Evolutionary conservation across 768 basidiomycete species (phyloP).

Genomic region (Nidula microcarpa): DNA sequence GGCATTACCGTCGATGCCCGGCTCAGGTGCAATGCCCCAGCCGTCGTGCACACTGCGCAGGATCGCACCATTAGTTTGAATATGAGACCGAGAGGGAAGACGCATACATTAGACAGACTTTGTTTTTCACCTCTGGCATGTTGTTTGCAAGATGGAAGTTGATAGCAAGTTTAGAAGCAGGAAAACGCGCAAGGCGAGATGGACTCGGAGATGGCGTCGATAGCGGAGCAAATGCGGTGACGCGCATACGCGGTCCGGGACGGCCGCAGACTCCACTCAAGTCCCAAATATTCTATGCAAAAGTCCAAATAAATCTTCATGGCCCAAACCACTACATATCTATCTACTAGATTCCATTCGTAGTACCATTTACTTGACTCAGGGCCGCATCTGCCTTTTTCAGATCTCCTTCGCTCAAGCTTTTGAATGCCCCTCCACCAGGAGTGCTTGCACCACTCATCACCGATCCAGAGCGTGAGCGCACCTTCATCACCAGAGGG

Average conservation of each 20-base stretch:
- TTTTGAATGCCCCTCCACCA: constrained; percentile 76
- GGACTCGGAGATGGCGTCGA: too few relatives aligned
- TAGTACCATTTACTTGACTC: constrained; percentile 40
- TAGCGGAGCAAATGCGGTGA: too few relatives aligned
- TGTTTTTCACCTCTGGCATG: constrained; percentile 56
- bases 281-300: too few relatives aligned
- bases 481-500: constrained; percentile 88
- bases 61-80: neutral
- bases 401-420: constrained; percentile 85
- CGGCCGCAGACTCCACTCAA: too few relatives aligned
- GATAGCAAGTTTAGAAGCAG: too few relatives aligned
- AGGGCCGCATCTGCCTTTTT: constrained; percentile 86
- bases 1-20: constrained; percentile 81
- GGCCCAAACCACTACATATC: too few relatives aligned
- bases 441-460: constrained; percentile 74
- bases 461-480: constrained; percentile 77
- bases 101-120: constrained; percentile 86
- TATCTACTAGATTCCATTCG: neutral
- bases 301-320: too few relatives aligned
- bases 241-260: too few relatives aligned
- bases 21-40: constrained; percentile 76
- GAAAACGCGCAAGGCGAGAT: too few relatives aligned
- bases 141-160: too few relatives aligned
- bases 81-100: neutral
- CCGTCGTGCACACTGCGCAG: constrained; percentile 84